Percentiles rank a stretch among this genome's conserved stretches.
phyloP scores from a whole-genome alignment of 2,329 filamentous ascomycete genomes.

The Fusarium drepaniforme region DNA sequence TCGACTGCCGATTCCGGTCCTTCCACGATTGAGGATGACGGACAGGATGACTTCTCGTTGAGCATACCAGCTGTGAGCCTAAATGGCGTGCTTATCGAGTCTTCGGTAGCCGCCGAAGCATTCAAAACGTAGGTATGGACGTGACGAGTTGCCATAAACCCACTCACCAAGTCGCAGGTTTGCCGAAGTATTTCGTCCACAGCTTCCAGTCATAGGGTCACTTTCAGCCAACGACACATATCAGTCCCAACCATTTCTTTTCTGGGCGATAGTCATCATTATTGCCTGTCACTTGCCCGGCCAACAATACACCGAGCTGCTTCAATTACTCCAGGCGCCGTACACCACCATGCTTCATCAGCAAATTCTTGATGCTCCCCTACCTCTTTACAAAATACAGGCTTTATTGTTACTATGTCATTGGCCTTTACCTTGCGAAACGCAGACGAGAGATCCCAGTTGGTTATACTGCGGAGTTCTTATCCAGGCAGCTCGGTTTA shows the following conservation, averaged over 20 bases:
- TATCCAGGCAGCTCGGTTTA: conserved; percentile 31
- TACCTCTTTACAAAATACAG: conserved; percentile 34
- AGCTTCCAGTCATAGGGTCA: conserved; percentile 24
- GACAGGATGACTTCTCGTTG: conserved; percentile 24
- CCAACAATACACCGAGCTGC: neutral
- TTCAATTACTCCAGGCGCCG: neutral
- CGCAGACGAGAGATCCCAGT: conserved; percentile 23
- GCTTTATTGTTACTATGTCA: conserved; percentile 25
- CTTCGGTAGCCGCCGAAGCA: conserved; percentile 8
- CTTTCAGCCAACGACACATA: conserved; percentile 9
- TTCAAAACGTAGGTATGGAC: conserved; percentile 18
- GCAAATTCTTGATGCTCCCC: conserved; percentile 11
- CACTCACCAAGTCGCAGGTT: conserved; percentile 22
- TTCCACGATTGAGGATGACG: neutral
- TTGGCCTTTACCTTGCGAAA: conserved; percentile 28
- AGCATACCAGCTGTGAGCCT: neutral
- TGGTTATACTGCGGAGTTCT: conserved; percentile 35
- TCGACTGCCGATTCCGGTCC: conserved; percentile 1
- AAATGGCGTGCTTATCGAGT: conserved; percentile 7
- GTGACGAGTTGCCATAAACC: fast-evolving
- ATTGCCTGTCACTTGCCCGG: conserved; percentile 16
- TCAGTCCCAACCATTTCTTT: conserved; percentile 21
- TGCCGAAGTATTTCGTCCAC: conserved; percentile 28
- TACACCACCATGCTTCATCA: conserved; percentile 25
- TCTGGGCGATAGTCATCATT: conserved; percentile 36